Base-by-base conservation (phyloP, 2,329 filamentous ascomycete species). In the Colletotrichum nymphaeae region DNA sequence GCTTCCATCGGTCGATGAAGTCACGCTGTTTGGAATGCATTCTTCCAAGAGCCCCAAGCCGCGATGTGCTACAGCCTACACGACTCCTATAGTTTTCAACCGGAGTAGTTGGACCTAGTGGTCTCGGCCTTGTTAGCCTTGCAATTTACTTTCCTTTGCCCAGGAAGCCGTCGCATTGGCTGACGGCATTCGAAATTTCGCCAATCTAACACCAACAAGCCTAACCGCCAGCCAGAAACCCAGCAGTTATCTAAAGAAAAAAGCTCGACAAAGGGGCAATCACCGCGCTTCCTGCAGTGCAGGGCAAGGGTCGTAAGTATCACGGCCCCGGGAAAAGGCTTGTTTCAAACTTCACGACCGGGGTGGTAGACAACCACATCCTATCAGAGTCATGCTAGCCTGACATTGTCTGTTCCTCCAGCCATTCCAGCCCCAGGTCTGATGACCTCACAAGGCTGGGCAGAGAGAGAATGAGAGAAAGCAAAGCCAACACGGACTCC, bases 381-480 rank as follows among this genome's bases (percentile, higher is more conserved):
- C 56, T 74, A 69, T 63, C 53, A 66, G 30, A 37, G 26, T 26
- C 14, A 19, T 42, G 16, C 55, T 56, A 49, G 66, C 46, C 53
- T 35, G 14, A 22, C 28, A 49, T 42, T 37, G 57, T 37, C 46
- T 32, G 22, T 55, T 32, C 46, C 24, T 49, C 63, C 56, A 42
- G 49, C 60, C 46, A 57, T 74, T 22, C n/a, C 22, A 22, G 28
- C 70, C 37, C 37, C 28, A 11, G 42, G 49, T 32, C 55, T 14
- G 26, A 69, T 74, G 73, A 74, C 73, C 73, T 75, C 74, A 75
- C 56, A 73, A 56, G 60, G 46, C 57, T 46, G 24, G 42, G 24
- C 35, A 37, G 32, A 30, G 42, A 53, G 7, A 24, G 30, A 42
- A n/a, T 24, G 22, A 53, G 7, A 24, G 30, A 42, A n/a, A 28